Evolutionary conservation across 2,329 filamentous ascomycete genomes (phyloP), one percentile per base, ranked within the genome.

Genomic region (Ascosphaera apis): DNA sequence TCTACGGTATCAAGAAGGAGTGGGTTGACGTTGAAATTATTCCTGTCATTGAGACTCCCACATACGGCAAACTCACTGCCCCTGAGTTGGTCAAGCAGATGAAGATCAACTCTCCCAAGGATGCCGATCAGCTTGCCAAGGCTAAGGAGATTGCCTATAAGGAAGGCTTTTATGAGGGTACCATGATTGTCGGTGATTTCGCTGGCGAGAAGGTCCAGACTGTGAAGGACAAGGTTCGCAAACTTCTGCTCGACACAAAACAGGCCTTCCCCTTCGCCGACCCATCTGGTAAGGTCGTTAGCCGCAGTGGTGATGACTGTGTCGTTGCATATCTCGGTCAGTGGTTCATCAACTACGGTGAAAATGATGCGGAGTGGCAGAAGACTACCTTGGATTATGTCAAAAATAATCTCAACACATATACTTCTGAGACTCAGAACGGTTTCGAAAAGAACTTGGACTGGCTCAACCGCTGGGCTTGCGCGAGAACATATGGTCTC

Each of bases 291-390:
- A 71, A 77, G 55, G 88, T 95, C 44, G 72, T 91, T 41, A 86
- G 77, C 50, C 69, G 88, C 55, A 91, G 80, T 46, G 81, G 76
- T 18, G 86, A 95, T 50, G 81, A 91, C 45, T 95, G 88, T 53
- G 83, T 92, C 39, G 86, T 88, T 40, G 79, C 83, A 19, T 74
- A 86, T 44, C 73, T 95, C 50, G 86, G 93, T 47, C 88, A 98
- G 58, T 98, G 88, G 84, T 98, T 91, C 60, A 64, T 98, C 47
- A 86, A 93, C 58, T 98, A 98, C 50, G 88, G 88, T 42, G 79
- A 84, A 57, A 80, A 81, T 42, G 70, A 75, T 46, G 58, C 61
- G 31, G 67, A 75, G 35, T 95, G 88, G 88, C 79, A 79, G 50
- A 60, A 78, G 42, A 64, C 68, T 31, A 81, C 78, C 11, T 62